phyloP scores from a whole-genome alignment of 1,284 basidiomycete species.

The Tremellales sp. region DNA sequence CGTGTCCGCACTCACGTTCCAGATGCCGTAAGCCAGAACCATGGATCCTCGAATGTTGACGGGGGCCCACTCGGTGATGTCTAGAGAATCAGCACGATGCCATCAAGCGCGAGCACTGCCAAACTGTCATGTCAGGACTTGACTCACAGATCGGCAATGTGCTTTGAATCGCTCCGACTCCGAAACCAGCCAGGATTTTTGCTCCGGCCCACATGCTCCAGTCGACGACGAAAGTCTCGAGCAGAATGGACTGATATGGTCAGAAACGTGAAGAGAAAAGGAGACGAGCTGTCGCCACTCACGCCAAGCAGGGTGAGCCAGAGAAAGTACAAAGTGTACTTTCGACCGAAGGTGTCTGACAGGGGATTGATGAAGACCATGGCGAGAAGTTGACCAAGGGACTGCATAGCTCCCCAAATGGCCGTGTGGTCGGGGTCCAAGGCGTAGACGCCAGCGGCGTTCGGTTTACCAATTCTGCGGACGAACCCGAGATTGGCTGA shows the following conservation, averaged over 20 bases:
- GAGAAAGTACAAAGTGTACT: conserved; percentile 3
- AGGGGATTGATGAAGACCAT: conserved; percentile 4
- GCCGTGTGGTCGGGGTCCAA: conserved; percentile 7
- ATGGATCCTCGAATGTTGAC: conserved; percentile 17
- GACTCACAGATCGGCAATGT: conserved; percentile 16
- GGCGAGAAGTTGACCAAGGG: conserved; percentile 6
- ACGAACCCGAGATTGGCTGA: conserved; percentile 20
- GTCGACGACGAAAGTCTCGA: conserved; percentile 9
- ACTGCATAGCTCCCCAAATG: conserved; percentile 11
- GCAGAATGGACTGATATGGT: conserved; percentile 5
- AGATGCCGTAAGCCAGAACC: conserved; percentile 11
- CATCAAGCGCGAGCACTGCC: too few species aligned
- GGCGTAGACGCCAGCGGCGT: conserved; percentile 3
- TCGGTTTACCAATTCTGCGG: conserved; percentile 3
- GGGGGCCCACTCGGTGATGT: conserved; percentile 14
- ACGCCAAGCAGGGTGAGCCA: conserved; percentile 4
- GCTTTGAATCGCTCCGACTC: conserved; percentile 20
- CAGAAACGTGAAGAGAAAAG: not conserved
- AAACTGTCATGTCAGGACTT: too few species aligned
- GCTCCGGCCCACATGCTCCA: conserved; percentile 19
- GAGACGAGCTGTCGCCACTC: conserved; percentile 1
- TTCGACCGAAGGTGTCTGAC: conserved; percentile 7
- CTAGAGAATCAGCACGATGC: too few species aligned
- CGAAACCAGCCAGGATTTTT: conserved; percentile 21
- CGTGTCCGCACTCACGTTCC: conserved; percentile 9